Base-by-base conservation (phyloP, 2,329 filamentous ascomycete genomes). In the Phialocephala subalpina region DNA sequence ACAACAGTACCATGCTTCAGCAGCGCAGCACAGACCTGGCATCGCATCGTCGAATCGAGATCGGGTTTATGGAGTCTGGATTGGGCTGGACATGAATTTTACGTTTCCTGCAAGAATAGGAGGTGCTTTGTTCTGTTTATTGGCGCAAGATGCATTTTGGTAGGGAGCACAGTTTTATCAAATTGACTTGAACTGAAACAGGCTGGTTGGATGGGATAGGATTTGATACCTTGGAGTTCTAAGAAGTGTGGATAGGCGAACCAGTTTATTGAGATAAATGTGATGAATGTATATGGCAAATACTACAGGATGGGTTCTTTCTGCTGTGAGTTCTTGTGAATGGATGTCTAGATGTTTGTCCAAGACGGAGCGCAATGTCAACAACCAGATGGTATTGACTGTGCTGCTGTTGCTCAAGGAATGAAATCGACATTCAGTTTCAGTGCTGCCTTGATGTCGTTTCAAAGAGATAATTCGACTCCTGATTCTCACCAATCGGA, bases 201-300 rank as follows among this genome's bases (percentile, higher is more conserved):
- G 49, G 49, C 14, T 35, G 40, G 58, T 47, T 63, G 60, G 60
- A 63, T 58, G 64, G 57, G 27, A 47, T 42, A 60, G 71, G 71
- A 70, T 73, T 70, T 73, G 73, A 73, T 73, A 73, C 71, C 72
- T 65, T 72, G 67, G 69, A 71, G 66, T 70, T 72, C 67, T 68
- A 55, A 73, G 70, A 63, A 52, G 63, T 65, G 49, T 64, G 64
- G 60, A 59, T 68, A 66, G 62, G 67, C 61, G 61, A 64, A 64
- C 52, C 25, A 58, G 49, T 57, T 70, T 45, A 35, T 33, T 60
- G 55, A 59, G 56, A 63, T 42, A 65, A 61, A 65, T 65, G 14
- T 65, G 58, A 65, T 61, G 58, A 58, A 5, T 36, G 55, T 33
- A 57, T 57, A 57, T 27, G 38, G 55, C 49, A 53, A 53, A 53